Evolutionary conservation across 371 early-diverging fungal species (phyloP).

Genomic region (Saksenaea vasiformis): DNA sequence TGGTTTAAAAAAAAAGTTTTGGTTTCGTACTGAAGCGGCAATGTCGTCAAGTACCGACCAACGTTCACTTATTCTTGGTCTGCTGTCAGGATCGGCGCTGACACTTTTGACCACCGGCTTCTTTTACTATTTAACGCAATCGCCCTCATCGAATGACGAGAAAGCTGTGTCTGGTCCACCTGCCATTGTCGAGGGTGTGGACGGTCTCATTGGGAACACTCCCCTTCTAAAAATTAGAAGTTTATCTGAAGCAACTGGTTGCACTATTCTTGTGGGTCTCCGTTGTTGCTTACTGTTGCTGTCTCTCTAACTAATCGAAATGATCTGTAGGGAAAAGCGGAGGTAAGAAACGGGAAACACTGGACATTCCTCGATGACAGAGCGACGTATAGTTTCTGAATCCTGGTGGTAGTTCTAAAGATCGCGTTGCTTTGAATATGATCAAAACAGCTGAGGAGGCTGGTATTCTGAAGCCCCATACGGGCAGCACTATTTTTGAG

Average conservation of each 20-base stretch:
- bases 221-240: conserved; percentile 86
- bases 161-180: neutral
- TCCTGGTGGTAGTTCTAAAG: conserved; percentile 94
- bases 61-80: conserved; percentile 26
- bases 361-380: neutral
- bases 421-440: conserved; percentile 89
- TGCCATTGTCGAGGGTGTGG: conserved; percentile 66
- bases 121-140: conserved; percentile 13
- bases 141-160: neutral
- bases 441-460: conserved; percentile 76
- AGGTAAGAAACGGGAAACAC: conserved; percentile 18
- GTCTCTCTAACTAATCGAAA: neutral
- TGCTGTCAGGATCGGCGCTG: conserved; percentile 29
- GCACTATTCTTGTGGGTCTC: conserved; percentile 75
- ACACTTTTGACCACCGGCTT: conserved; percentile 30
- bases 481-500: conserved; percentile 84
- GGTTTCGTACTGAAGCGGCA: neutral
- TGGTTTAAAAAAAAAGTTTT: neutral
- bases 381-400: conserved; percentile 73
- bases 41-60: conserved; percentile 15
- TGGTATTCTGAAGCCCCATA: conserved; percentile 65
- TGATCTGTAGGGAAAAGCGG: conserved; percentile 42
- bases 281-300: conserved; percentile 2
- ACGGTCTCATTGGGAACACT: conserved; percentile 86
- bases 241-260: conserved; percentile 87